Base-by-base conservation (phyloP, 257 asterid species). In the Ocimum tenuiflorum region DNA sequence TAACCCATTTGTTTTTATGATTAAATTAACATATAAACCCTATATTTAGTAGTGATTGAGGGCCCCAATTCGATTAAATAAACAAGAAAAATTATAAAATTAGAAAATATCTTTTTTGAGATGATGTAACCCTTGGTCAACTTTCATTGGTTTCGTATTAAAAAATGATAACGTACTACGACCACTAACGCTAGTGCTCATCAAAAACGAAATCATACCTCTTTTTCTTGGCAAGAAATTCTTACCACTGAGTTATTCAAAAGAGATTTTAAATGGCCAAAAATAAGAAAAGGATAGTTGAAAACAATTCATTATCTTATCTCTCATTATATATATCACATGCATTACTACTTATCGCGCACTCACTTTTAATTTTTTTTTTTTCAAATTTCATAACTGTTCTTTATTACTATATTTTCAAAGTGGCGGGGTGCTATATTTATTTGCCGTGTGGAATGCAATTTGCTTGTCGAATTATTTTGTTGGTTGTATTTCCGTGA, bases 341-440 rank as follows among this genome's bases (percentile, higher is more conserved):
- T 14, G 35, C 35, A 67, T 31, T 68, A 61, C 79, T 62, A 61
- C 79, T 74, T 74, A 74, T 74, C 74, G 78, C 74, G 78, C 78
- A 67, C 73, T 73, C 43, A 19, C 41, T 73, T 58, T 58, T 20
- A 13, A 20, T 17, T 64, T 71, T 48, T n/a, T 35, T 8, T 17
- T 39, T 9, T 39, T 9, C 8, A 62, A 36, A 22, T 55, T 12
- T 72, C 65, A 43, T 10, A 10, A 13, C 18, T 67, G n/a, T n/a
- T n/a, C n/a, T n/a, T n/a, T n/a, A n/a, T 61, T 38, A 27, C 49
- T 8, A 15, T 55, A 67, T 42, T n/a, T 11, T 46, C 7, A 48
- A 1, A 27, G 31, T 2, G 31, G 31, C 4, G 31, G 2, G 4
- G 31, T 27, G 31, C 31, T 4, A 27, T 27, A 1, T 27, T 27